Conservation (phyloP, 805 yeast genomes). For the Candida vaughaniae region DNA sequence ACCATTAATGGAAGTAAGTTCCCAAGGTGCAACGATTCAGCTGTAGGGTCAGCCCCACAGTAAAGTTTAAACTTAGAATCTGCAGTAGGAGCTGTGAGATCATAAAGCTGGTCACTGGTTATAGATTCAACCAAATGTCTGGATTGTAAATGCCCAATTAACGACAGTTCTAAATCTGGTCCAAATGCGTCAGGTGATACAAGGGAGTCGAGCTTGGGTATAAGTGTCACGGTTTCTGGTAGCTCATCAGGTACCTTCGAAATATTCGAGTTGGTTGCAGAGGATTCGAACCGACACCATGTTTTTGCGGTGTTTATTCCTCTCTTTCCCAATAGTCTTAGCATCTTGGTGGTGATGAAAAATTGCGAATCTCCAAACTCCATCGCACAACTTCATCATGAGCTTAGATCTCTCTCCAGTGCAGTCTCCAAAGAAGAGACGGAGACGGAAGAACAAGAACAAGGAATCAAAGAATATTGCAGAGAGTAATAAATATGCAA, state of each 20-base stretch:
- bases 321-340: too few relatives aligned
- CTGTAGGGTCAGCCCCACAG: conserved; percentile 97
- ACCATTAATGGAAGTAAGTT: conserved; percentile 86
- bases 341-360: too few relatives aligned
- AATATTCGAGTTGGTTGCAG: too few relatives aligned
- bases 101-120: conserved; percentile 37
- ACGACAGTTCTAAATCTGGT: conserved; percentile 26
- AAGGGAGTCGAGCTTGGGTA: conserved; percentile 34
- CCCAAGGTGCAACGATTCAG: conserved; percentile 85
- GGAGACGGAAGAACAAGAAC: conserved; percentile 1
- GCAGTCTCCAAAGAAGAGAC: conserved; percentile 1
- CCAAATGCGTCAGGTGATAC: conserved; percentile 18
- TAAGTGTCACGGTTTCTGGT: conserved; percentile 37
- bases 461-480: not conserved
- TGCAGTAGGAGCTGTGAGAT: conserved; percentile 26
- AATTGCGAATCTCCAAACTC: too few relatives aligned
- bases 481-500: not conserved
- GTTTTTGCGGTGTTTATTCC: too few relatives aligned
- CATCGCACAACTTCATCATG: too few relatives aligned
- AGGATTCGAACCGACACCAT: too few relatives aligned
- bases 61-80: conserved; percentile 56
- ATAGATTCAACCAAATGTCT: conserved; percentile 38
- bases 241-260: conserved; percentile 10
- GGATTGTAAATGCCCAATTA: conserved; percentile 36
- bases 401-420: not conserved